These are phyloP conservation scores for Annulohypoxylon stygium DNA, from an alignment of 495 filamentous ascomycete genomes.

Conservation along the genomic window DNA sequence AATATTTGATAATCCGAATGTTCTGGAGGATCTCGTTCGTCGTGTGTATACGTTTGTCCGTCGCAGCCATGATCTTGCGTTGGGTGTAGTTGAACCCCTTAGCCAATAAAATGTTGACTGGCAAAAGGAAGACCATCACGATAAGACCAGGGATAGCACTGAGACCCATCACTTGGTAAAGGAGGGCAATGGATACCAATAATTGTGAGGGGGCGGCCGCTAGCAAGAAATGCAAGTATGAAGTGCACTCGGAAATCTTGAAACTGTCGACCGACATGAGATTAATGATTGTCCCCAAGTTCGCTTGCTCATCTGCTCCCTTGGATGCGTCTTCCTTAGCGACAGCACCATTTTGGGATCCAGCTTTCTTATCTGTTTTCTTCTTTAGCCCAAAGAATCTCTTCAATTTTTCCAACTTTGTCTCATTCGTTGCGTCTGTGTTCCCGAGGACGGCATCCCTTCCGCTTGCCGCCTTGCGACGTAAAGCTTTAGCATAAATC, in stretches of 20 bases:
- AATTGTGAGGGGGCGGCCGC: constrained; percentile 88
- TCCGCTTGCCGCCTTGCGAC: constrained; percentile 86
- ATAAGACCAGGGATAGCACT: constrained; percentile 94
- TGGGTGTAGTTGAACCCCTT: constrained; percentile 85
- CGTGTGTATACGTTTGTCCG: constrained; percentile 94
- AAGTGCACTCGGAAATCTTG: constrained; percentile 93
- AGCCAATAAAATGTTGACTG: constrained; percentile 88
- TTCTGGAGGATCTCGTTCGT: constrained; percentile 98
- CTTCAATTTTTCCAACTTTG: constrained; percentile 63
- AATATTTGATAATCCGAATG: constrained; percentile 99
- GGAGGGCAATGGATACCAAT: constrained; percentile 73
- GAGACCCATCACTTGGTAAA: constrained; percentile 90
- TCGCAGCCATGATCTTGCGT: constrained; percentile 91
- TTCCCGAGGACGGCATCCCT: constrained; percentile 75
- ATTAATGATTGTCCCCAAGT: constrained; percentile 96
- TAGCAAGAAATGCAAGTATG: constrained; percentile 92
- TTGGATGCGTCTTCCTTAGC: constrained; percentile 52
- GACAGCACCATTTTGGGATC: constrained; percentile 46
- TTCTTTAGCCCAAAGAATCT: constrained; percentile 72
- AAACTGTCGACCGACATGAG: constrained; percentile 99
- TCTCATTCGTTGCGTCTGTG: constrained; percentile 57
- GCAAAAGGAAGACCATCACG: constrained; percentile 90
- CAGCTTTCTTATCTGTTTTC: constrained; percentile 59
- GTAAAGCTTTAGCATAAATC: constrained; percentile 96
- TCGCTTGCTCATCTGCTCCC: constrained; percentile 77